These are phyloP conservation scores for Austroboletus festivus DNA, from an alignment of 768 basidiomycete genomes.

Conservation along the genomic window DNA sequence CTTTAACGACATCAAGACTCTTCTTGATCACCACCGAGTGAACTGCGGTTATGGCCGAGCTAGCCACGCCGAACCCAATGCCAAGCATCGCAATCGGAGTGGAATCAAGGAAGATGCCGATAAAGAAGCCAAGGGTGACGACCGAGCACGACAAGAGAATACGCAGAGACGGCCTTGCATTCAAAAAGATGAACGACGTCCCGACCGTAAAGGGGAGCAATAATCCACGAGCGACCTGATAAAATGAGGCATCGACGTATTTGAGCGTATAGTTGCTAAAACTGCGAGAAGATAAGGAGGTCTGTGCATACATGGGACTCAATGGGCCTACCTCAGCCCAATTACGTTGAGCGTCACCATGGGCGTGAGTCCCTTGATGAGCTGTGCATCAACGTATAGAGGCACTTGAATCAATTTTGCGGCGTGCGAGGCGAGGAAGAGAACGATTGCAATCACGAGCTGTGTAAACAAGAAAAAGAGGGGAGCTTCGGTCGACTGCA, in stretches of 20 bases:
- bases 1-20: slow-evolving; percentile 72
- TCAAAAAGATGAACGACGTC: slow-evolving; percentile 78
- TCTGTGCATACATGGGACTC: not conserved
- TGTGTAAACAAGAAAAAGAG: slow-evolving; percentile 87
- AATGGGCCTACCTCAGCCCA: slow-evolving; percentile 65
- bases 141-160: slow-evolving; percentile 73
- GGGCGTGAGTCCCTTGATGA: slow-evolving; percentile 70
- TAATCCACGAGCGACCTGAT: slow-evolving; percentile 92
- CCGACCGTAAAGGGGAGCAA: slow-evolving; percentile 91
- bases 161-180: slow-evolving; percentile 68
- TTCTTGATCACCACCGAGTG: slow-evolving; percentile 96
- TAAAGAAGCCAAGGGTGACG: slow-evolving; percentile 91
- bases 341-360: slow-evolving; percentile 77
- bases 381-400: slow-evolving; percentile 57
- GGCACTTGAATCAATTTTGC: slow-evolving; percentile 66
- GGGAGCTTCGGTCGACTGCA: slow-evolving; percentile 68
- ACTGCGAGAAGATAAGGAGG: slow-evolving; percentile 36
- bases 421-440: slow-evolving; percentile 65
- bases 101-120: slow-evolving; percentile 80
- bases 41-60: slow-evolving; percentile 81
- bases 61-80: slow-evolving; percentile 75
- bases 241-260: slow-evolving; percentile 93
- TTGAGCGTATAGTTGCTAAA: slow-evolving; percentile 90
- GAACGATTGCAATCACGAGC: slow-evolving; percentile 71
- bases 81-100: slow-evolving; percentile 59